Evolutionary conservation across 2,329 filamentous ascomycete species (phyloP).

Genomic region (Gaeumannomyces sp.): DNA sequence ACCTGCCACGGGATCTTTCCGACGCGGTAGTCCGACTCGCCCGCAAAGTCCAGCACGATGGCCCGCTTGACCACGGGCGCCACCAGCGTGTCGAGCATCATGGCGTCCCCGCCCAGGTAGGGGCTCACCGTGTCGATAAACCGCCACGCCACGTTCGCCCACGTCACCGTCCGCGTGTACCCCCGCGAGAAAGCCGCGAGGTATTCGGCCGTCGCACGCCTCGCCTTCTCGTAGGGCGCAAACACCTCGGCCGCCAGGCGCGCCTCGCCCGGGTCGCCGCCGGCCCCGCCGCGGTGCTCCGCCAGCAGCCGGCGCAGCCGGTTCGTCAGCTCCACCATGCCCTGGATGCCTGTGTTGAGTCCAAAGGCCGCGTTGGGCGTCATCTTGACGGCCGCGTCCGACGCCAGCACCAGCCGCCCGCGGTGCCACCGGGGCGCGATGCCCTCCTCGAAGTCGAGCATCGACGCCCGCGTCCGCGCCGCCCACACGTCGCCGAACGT

Average conservation of each 20-base stretch:
- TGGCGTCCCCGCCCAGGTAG: conserved; percentile 10
- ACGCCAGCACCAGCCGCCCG: conserved; percentile 52
- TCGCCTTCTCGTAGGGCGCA: conserved; percentile 7
- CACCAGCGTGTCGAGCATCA: conserved; percentile 5
- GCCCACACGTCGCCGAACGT: conserved; percentile 11
- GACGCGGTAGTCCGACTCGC: conserved; percentile 5
- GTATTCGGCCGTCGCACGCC: conserved; percentile 4
- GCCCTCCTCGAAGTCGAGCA: conserved; percentile 35
- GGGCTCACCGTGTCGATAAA: conserved; percentile 9
- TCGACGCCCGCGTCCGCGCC: conserved; percentile 3
- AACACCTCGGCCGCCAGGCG: conserved; percentile 4
- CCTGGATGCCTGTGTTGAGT: conserved; percentile 12
- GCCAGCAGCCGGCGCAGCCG: conserved; percentile 6
- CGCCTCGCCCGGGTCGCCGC: not conserved
- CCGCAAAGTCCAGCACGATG: conserved; percentile 11
- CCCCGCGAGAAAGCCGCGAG: conserved; percentile 3
- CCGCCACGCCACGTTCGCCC: conserved; percentile 11
- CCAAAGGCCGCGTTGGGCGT: conserved; percentile 13
- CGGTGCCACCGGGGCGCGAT: conserved; percentile 98
- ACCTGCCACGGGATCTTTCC: conserved; percentile 6
- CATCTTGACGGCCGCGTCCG: conserved; percentile 14
- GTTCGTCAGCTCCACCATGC: conserved; percentile 13
- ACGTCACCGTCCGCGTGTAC: conserved; percentile 11
- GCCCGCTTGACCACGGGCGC: conserved; percentile 10
- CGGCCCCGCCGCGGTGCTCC: not conserved